Evolutionary conservation across 129 eudicot genomes (phyloP), one percentile per base, ranked within the genome.

Genomic region (Centella asiatica): DNA sequence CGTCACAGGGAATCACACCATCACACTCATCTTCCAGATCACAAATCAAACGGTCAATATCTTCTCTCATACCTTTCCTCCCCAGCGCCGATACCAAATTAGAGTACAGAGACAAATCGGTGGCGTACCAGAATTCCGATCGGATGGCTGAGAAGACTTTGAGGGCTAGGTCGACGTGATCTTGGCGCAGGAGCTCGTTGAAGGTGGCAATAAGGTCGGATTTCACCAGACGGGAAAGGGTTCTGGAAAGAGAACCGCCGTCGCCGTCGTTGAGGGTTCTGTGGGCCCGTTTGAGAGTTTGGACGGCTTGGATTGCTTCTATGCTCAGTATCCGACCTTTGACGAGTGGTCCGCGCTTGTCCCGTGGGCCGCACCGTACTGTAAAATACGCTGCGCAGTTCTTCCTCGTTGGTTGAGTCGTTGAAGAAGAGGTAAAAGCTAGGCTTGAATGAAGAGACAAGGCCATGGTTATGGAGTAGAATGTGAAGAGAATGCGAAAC

Each of bases 291-390:
- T 92, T 92, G 67, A 92, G 95, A 47, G 95, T 51, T 68, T 92
- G 98, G 55, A 92, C 85, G 48, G 90, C 95, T 65, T 84, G 94
- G 69, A 92, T 92, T 69, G 98, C 89, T 65, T 87, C 98, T 27
- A 72, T 79, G 88, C 84, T 77, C 24, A 86, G 72, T 4, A 75
- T 66, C 8, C 98, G 90, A 72, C 98, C 98, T 55, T 80, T 84
- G 52, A 70, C 54, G 6, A 92, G 83, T 17, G 98, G 95, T 10
- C 92, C 88, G 24, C 98, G 95, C 76, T 81, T 84, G 74, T 65
- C 77, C 1, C 98, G 81, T 52, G 94, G 95, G 37, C 98, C 98
- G 78, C 90, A 81, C 23, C 70, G 87, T 22, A 81, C 20, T 5
- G 83, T 46, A 40, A 69, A 26, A 9, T 26, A 22, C 71, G 44